A percentile compares a stretch with the other conserved stretches of the same genome.
Evolutionary conservation across 2,329 filamentous ascomycete genomes (phyloP).

Genomic region (Amesomyces nigricolor): DNA sequence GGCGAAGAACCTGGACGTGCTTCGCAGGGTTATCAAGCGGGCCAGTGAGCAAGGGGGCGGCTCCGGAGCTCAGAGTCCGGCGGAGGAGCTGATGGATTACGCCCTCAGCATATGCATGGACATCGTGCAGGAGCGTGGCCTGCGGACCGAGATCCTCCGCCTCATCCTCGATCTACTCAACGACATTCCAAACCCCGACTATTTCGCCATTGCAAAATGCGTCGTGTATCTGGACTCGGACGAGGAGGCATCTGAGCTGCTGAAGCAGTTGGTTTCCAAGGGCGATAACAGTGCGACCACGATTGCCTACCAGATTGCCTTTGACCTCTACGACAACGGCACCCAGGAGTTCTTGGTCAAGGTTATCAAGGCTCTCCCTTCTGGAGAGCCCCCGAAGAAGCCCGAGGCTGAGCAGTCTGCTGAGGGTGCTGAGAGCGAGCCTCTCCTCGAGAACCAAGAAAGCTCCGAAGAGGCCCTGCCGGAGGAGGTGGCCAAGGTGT

Average conservation of each 20-base stretch:
- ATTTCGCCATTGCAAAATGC: constrained; percentile 96
- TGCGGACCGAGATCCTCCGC: constrained; percentile 78
- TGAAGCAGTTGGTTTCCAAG: constrained; percentile 73
- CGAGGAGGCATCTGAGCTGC: constrained; percentile 80
- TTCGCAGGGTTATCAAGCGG: constrained; percentile 79
- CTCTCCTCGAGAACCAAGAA: constrained; percentile 45
- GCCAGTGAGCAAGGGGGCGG: constrained; percentile 82
- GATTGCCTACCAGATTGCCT: constrained; percentile 93
- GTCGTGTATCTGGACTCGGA: constrained; percentile 94
- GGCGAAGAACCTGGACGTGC: constrained; percentile 82
- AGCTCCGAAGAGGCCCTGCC: constrained; percentile 50
- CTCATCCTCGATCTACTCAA: constrained; percentile 93
- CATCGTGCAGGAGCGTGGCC: constrained; percentile 84
- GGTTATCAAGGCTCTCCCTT: constrained; percentile 74
- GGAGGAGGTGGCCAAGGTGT: constrained; percentile 51
- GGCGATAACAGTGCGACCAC: constrained; percentile 73
- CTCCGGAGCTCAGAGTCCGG: constrained; percentile 50
- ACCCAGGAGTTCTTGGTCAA: constrained; percentile 94
- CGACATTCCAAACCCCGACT: constrained; percentile 87
- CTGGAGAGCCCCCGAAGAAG: constrained; percentile 41
- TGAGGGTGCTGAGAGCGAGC: constrained; percentile 41
- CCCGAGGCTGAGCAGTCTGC: constrained; percentile 41
- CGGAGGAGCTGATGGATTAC: constrained; percentile 96
- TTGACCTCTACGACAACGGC: constrained; percentile 96
- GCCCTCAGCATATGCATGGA: constrained; percentile 95